Evolutionary conservation across 2,329 filamentous ascomycete genomes (phyloP), one percentile per base, ranked within the genome.

Genomic region (Tolypocladium endophyticum): DNA sequence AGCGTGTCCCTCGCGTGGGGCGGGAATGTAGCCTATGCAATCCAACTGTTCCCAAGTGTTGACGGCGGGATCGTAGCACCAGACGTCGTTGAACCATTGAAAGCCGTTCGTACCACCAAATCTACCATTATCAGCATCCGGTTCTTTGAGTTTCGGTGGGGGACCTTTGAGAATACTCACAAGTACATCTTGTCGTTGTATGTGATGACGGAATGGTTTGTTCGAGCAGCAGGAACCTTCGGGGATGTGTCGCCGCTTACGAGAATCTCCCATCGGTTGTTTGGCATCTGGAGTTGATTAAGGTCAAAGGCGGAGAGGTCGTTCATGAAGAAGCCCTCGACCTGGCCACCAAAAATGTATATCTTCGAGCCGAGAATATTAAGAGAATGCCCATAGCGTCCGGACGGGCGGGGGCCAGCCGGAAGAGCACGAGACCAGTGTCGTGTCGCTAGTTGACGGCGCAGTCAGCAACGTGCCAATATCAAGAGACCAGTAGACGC

Each of bases 81-180:
- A 99, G 55, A 99, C 94, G 71, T 99, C 94, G 72, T 97, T 99
- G 77, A 97, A 99, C 95, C 94, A 99, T 68, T 90, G 87, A 59
- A 92, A 85, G 47, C 94, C 94, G 71, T 99, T 96, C 2, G 94
- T 99, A 63, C 94, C 94, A 66, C 94, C 94, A 71, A 99, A 99
- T n/a, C 89, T 94, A 65, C 33, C 14, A 56, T 5, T 67, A 63
- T 56, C 33, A 45, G 56, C 25, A 30, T 55, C 30, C 30, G 33
- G 3, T 30, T 25, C 43, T 45, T 35, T 20, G 5, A 36, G 45
- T 9, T 2, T 43, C 3, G 18, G 18, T 38, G 20, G n/a, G 28
- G 14, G 5, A 33, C 20, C 33, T 23, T 25, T 16, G 20, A 33
- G 14, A 25, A 56, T 47, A 82, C 88, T 80, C 82, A 93, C 87